phyloP scores from a whole-genome alignment of 768 basidiomycete genomes.

The Tremella mesenterica region DNA sequence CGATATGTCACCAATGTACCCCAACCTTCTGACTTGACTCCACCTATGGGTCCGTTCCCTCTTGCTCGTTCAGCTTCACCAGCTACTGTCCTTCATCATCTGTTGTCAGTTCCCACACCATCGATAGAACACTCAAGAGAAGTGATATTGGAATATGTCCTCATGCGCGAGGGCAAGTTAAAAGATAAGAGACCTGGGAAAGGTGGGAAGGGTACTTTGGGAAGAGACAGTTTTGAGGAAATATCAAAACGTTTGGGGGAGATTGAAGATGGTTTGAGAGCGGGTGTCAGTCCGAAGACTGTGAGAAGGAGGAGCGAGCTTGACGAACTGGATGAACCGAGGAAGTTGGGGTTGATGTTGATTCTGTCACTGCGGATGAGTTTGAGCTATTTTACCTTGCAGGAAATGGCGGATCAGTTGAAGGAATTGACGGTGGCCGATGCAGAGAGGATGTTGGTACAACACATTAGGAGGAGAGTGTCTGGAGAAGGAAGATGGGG shows the following conservation, averaged over 20 bases:
- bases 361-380: constrained; percentile 37
- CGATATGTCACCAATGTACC: constrained; percentile 38
- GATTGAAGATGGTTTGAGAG: constrained; percentile 27
- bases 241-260: constrained; percentile 27
- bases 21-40: constrained; percentile 40
- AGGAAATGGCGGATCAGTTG: constrained; percentile 31
- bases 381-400: constrained; percentile 36
- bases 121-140: constrained; percentile 38
- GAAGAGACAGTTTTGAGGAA: constrained; percentile 34
- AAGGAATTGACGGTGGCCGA: constrained; percentile 22
- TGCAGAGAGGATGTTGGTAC: constrained; percentile 35
- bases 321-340: constrained; percentile 10
- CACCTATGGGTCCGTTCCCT: constrained; percentile 34
- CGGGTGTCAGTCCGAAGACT: constrained; percentile 2
- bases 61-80: constrained; percentile 31
- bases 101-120: constrained; percentile 31
- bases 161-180: constrained; percentile 28
- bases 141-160: constrained; percentile 40
- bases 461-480: constrained; percentile 34
- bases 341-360: constrained; percentile 29
- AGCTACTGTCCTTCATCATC: constrained; percentile 31
- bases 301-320: constrained; percentile 1
- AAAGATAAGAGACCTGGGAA: constrained; percentile 30
- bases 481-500: constrained; percentile 37
- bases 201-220: constrained; percentile 40